A percentile compares a stretch with the other conserved stretches of the same genome.
Conservation (phyloP, 2,329 filamentous ascomycete genomes). For the Colletotrichum sublineola region DNA sequence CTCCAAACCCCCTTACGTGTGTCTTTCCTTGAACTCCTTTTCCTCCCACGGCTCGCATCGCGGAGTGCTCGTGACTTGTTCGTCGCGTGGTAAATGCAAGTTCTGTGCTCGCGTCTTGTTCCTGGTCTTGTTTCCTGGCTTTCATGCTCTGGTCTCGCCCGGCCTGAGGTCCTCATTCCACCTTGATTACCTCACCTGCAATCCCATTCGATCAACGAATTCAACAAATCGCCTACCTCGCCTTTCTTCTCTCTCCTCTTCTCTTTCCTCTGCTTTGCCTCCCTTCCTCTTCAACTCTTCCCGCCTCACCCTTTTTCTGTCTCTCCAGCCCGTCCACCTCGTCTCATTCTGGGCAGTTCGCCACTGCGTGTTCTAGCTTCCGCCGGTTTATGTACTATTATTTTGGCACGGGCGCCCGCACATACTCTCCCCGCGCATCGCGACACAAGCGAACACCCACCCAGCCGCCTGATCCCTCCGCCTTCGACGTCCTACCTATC, state of each 20-base stretch:
- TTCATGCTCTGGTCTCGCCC: slow-evolving; percentile 4
- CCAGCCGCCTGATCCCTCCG: neutral
- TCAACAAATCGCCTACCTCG: slow-evolving; percentile 3
- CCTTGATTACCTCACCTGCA: slow-evolving; percentile 18
- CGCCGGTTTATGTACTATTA: neutral
- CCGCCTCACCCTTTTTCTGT: neutral
- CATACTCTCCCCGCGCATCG: slow-evolving; percentile 20
- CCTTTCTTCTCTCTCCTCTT: neutral
- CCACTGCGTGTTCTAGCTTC: slow-evolving; percentile 8
- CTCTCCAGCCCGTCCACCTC: neutral
- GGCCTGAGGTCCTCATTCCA: neutral
- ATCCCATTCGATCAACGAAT: slow-evolving; percentile 12
- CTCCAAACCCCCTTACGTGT: neutral
- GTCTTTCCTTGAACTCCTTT: neutral
- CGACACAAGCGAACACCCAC: slow-evolving; percentile 1
- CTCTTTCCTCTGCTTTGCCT: neutral
- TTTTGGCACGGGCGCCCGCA: slow-evolving; percentile 15
- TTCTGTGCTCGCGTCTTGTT: slow-evolving; percentile 5
- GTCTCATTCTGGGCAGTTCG: neutral
- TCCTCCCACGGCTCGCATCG: neutral
- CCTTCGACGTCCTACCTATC: neutral
- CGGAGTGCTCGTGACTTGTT: slow-evolving; percentile 7
- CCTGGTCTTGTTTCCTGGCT: neutral
- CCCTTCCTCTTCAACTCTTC: neutral
- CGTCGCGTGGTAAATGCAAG: slow-evolving; percentile 3